Percentiles rank a stretch among this genome's conserved stretches.
Conservation (phyloP, 805 yeast genomes). For the Tetrapisispora taiwanensis region DNA sequence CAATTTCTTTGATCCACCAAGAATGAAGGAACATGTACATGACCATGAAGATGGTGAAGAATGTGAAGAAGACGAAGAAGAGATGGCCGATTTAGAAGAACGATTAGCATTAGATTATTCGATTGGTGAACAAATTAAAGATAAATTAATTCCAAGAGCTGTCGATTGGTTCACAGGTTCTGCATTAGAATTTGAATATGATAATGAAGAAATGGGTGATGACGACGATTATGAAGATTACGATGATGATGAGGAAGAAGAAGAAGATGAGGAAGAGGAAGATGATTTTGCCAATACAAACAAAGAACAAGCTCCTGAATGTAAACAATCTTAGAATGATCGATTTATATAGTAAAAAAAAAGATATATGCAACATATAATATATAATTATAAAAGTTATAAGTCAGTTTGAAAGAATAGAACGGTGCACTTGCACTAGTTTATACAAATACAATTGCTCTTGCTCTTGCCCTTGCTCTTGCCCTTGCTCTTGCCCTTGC, state of each 20-base stretch:
- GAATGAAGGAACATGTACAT: conserved; percentile 35
- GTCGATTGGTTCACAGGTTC: conserved; percentile 98
- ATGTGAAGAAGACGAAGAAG: conserved; percentile 40
- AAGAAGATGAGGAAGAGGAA: conserved; percentile 23
- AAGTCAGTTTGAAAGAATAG: too few relatives aligned
- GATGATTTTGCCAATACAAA: conserved; percentile 32
- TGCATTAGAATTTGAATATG: conserved; percentile 69
- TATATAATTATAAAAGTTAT: too few relatives aligned
- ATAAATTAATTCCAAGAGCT: conserved; percentile 90
- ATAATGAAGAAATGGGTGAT: conserved; percentile 51
- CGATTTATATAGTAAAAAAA: too few relatives aligned
- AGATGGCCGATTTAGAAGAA: conserved; percentile 67
- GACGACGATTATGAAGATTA: conserved; percentile 54
- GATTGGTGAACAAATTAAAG: conserved; percentile 92
- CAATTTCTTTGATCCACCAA: conserved; percentile 92
- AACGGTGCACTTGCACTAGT: too few relatives aligned
- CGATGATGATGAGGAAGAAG: conserved; percentile 50
- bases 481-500: too few relatives aligned
- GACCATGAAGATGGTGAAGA: conserved; percentile 39
- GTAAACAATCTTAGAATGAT: conserved; percentile 65
- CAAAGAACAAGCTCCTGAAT: conserved; percentile 62
- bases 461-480: too few relatives aligned
- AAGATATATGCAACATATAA: too few relatives aligned
- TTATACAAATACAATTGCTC: too few relatives aligned
- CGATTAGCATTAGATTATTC: conserved; percentile 88